phyloP scores from a whole-genome alignment of 2,329 filamentous ascomycete species.

The Knoxdaviesia capensis region DNA sequence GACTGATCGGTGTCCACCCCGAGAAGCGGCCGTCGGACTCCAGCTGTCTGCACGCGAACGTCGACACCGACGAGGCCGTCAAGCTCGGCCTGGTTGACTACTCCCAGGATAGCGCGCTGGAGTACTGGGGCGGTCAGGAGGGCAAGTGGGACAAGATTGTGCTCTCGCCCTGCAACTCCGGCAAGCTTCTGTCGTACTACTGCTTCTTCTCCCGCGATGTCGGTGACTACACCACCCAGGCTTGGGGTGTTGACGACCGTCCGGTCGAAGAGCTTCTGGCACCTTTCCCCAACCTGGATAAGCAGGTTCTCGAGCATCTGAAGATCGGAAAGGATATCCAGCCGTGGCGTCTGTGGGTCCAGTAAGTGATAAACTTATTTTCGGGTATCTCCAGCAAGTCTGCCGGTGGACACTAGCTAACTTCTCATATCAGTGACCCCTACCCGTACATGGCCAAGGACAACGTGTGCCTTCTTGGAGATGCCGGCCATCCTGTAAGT shows the following conservation, averaged over 20 bases:
- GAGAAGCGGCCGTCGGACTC: constrained; percentile 37
- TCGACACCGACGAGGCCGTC: constrained; percentile 38
- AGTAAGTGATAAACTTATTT: constrained; percentile 13
- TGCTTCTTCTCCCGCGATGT: constrained; percentile 42
- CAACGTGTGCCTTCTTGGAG: constrained; percentile 37
- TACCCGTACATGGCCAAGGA: constrained; percentile 35
- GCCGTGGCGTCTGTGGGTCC: constrained; percentile 46
- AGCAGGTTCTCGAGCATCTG: constrained; percentile 34
- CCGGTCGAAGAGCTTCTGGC: constrained; percentile 38
- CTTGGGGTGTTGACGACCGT: constrained; percentile 31
- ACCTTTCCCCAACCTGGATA: constrained; percentile 39
- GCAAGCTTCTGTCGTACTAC: constrained; percentile 46
- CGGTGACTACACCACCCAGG: constrained; percentile 39
- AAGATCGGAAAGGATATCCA: constrained; percentile 40
- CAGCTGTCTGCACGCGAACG: constrained; percentile 45
- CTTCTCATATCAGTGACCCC: constrained; percentile 16
- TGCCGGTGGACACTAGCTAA: neutral
- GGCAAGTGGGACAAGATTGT: constrained; percentile 49
- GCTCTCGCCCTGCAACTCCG: constrained; percentile 46
- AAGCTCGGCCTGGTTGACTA: constrained; percentile 41
- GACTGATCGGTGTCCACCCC: constrained; percentile 40
- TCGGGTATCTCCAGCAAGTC: no score
- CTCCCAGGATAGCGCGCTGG: constrained; percentile 35
- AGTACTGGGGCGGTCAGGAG: constrained; percentile 52
- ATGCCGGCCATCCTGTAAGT: constrained; percentile 41